Percentiles rank a stretch among this genome's conserved stretches.
Evolutionary conservation across 768 basidiomycete genomes (phyloP).

Genomic region (Suillus subaureus): DNA sequence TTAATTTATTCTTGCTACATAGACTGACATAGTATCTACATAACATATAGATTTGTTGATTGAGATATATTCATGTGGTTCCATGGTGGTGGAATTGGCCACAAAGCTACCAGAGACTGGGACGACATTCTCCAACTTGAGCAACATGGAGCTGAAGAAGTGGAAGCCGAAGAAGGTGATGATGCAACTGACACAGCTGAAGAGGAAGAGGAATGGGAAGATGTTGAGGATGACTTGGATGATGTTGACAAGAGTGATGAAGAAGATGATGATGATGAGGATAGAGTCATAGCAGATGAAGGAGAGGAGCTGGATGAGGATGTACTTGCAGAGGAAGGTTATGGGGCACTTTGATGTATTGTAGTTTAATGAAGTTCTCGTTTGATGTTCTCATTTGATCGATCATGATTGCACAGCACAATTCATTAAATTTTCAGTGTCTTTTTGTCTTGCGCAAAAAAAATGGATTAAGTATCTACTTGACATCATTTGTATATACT

Average conservation of each 20-base stretch:
- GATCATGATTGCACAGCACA: no score
- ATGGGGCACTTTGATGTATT: no score
- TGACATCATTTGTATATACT: no score
- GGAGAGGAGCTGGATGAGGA: not conserved
- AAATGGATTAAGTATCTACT: no score
- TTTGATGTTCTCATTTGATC: no score
- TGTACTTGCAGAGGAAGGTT: not conserved
- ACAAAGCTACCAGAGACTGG: conserved; percentile 13
- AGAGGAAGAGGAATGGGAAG: not conserved
- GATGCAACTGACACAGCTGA: not conserved
- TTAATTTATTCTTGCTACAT: not conserved
- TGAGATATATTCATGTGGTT: conserved; percentile 43
- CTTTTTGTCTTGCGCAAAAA: no score
- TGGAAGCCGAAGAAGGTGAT: not conserved
- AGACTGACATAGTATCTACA: not conserved
- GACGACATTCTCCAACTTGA: not conserved
- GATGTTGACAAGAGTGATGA: not conserved
- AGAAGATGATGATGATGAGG: not conserved
- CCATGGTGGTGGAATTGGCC: conserved; percentile 33
- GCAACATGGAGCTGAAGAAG: not conserved
- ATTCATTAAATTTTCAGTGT: no score
- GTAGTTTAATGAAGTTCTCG: no score
- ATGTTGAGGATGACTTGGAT: not conserved
- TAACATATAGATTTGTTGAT: conserved; percentile 27
- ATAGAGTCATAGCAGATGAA: not conserved